A percentile compares a stretch with the other conserved stretches of the same genome.
Evolutionary conservation across 306 rosid genomes (phyloP).

Genomic region (Datisca glomerata): DNA sequence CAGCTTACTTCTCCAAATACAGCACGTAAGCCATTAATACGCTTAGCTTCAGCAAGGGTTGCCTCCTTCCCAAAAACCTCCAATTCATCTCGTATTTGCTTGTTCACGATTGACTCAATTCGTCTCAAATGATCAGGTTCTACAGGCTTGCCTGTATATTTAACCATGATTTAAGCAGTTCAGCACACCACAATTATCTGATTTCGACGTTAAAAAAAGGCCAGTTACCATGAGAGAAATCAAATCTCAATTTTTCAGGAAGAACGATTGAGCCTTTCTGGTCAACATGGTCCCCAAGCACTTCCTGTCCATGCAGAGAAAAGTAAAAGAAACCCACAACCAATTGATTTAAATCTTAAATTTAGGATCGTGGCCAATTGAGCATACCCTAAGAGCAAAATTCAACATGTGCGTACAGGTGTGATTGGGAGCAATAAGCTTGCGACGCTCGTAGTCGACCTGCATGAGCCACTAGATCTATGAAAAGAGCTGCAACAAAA

Average conservation of each 20-base stretch:
- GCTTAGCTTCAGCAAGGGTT: conserved; percentile 61
- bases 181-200: background rate
- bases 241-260: conserved; percentile 93
- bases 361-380: too few relatives aligned
- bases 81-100: conserved; percentile 72
- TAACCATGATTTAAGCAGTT: conserved; percentile 10
- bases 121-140: conserved; percentile 59
- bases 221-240: conserved; percentile 84
- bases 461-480: conserved; percentile 17
- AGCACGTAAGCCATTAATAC: conserved; percentile 81
- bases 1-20: conserved; percentile 91
- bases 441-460: conserved; percentile 87
- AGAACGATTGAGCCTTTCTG: conserved; percentile 97
- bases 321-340: background rate
- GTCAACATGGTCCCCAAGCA: conserved; percentile 83
- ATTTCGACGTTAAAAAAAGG: background rate
- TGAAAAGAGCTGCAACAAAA: background rate
- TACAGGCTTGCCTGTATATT: conserved; percentile 76
- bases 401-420: conserved; percentile 97
- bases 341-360: too few relatives aligned
- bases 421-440: conserved; percentile 84
- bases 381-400: conserved; percentile 87
- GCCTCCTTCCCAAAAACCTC: conserved; percentile 70
- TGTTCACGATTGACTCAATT: conserved; percentile 79
- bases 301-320: conserved; percentile 41